Percentiles rank a stretch among this genome's conserved stretches.
Conservation (phyloP, 331 rosid species). For the Acacia concinna region DNA sequence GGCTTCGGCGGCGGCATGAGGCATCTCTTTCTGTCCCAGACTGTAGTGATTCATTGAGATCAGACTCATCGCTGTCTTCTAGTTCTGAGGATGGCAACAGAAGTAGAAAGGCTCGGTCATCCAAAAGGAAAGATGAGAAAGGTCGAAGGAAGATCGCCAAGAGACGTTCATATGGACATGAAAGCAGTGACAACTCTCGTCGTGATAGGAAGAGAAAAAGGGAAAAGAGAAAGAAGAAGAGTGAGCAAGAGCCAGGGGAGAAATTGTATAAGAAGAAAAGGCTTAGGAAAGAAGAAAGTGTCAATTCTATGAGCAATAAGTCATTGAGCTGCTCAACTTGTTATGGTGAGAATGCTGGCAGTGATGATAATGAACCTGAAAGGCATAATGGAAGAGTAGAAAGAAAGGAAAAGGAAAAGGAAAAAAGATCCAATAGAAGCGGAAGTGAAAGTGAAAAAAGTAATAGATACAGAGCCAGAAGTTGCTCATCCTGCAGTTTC, state of each 20-base stretch:
- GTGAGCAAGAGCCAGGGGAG: constrained; percentile 40
- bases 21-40: constrained; percentile 52
- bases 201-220: constrained; percentile 55
- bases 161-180: constrained; percentile 44
- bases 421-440: constrained; percentile 39
- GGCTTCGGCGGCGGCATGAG: constrained; percentile 46
- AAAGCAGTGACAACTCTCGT: constrained; percentile 52
- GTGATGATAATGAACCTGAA: constrained; percentile 43
- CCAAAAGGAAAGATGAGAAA: constrained; percentile 45
- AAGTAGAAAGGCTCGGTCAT: constrained; percentile 56
- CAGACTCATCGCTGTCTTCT: constrained; percentile 44
- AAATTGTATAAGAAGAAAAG: constrained; percentile 51
- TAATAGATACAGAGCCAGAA: constrained; percentile 58
- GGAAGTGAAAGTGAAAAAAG: constrained; percentile 39
- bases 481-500: constrained; percentile 48
- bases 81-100: constrained; percentile 52
- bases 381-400: constrained; percentile 44
- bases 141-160: constrained; percentile 52
- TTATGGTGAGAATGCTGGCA: constrained; percentile 40
- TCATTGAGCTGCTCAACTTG: constrained; percentile 57
- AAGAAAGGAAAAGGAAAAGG: constrained; percentile 49
- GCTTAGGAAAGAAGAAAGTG: constrained; percentile 52
- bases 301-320: constrained; percentile 41
- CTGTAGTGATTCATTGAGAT: constrained; percentile 49
- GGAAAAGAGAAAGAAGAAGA: constrained; percentile 48